Evolutionary conservation across 129 eudicot species (phyloP).

Genomic region (Rutidosis leptorrhynchoides): DNA sequence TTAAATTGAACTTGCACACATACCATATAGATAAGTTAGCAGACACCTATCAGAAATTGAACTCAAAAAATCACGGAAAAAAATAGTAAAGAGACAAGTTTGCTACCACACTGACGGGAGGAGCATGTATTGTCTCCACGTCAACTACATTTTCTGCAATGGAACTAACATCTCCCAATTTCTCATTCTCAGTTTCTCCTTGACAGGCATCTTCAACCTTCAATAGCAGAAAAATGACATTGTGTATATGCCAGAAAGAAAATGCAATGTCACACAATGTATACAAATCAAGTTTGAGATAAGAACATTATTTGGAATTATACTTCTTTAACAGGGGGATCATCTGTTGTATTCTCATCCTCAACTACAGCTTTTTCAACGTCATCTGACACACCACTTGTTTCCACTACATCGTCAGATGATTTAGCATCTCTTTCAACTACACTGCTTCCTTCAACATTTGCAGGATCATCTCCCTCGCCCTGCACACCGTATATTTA

Average conservation of each 20-base stretch:
- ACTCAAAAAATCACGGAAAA: not conserved
- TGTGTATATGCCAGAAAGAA: not conserved
- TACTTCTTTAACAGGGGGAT: not conserved
- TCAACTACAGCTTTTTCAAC: not conserved
- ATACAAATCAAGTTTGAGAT: not conserved
- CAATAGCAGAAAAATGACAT: not conserved
- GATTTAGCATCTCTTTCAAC: not conserved
- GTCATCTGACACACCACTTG: not conserved
- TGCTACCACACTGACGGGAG: not conserved
- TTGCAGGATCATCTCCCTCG: not conserved
- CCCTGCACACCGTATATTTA: not conserved
- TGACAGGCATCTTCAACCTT: constrained; percentile 8
- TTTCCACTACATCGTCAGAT: not conserved
- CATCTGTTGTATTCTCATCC: not conserved
- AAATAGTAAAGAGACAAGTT: not conserved
- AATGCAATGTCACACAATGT: not conserved
- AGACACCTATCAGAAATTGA: not conserved
- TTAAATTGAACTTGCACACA: not conserved
- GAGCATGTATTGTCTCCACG: not conserved
- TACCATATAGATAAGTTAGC: not conserved
- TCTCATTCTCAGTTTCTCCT: constrained; percentile 16
- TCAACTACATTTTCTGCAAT: constrained; percentile 7
- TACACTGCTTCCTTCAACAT: not conserved
- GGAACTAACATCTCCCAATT: constrained; percentile 11
- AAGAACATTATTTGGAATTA: not conserved